Percentiles rank a stretch among this genome's conserved stretches.
Evolutionary conservation across 805 yeast genomes (phyloP).

Genomic region (Saturnispora galanensis): DNA sequence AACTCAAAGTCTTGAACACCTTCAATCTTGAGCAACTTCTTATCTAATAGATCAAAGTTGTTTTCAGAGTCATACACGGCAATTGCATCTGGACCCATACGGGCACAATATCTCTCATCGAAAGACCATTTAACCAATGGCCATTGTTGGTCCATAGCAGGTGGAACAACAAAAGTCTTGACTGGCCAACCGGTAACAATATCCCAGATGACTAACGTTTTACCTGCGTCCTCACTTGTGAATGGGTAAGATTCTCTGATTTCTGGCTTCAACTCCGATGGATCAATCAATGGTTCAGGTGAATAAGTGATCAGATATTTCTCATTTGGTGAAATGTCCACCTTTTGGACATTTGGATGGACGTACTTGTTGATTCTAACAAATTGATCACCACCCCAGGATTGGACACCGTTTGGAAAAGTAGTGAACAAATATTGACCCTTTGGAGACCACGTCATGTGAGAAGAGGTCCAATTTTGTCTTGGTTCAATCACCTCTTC

Average conservation of each 20-base stretch:
- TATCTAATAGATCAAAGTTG: slow-evolving; percentile 72
- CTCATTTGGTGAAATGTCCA: slow-evolving; percentile 90
- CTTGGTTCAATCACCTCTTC: slow-evolving; percentile 73
- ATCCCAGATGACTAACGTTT: slow-evolving; percentile 91
- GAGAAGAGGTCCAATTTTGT: slow-evolving; percentile 78
- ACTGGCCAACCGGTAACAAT: slow-evolving; percentile 70
- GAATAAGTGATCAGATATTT: slow-evolving; percentile 84
- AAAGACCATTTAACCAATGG: slow-evolving; percentile 94
- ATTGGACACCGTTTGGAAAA: slow-evolving; percentile 89
- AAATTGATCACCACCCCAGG: slow-evolving; percentile 89
- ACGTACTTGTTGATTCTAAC: slow-evolving; percentile 64
- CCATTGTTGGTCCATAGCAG: slow-evolving; percentile 72
- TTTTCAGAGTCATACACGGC: slow-evolving; percentile 75
- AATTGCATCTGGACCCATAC: slow-evolving; percentile 87
- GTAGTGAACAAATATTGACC: slow-evolving; percentile 83
- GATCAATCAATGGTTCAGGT: slow-evolving; percentile 67
- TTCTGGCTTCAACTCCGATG: slow-evolving; percentile 55
- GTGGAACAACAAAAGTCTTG: slow-evolving; percentile 86
- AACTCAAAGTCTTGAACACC: slow-evolving; percentile 88
- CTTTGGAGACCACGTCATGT: slow-evolving; percentile 83
- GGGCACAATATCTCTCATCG: slow-evolving; percentile 89
- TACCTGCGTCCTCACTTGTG: slow-evolving; percentile 81
- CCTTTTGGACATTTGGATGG: slow-evolving; percentile 81
- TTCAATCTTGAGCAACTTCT: slow-evolving; percentile 72
- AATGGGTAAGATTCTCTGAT: slow-evolving; percentile 63